Evolutionary conservation across 148 eudicot species (phyloP).

Genomic region (Rhododendron simsii): DNA sequence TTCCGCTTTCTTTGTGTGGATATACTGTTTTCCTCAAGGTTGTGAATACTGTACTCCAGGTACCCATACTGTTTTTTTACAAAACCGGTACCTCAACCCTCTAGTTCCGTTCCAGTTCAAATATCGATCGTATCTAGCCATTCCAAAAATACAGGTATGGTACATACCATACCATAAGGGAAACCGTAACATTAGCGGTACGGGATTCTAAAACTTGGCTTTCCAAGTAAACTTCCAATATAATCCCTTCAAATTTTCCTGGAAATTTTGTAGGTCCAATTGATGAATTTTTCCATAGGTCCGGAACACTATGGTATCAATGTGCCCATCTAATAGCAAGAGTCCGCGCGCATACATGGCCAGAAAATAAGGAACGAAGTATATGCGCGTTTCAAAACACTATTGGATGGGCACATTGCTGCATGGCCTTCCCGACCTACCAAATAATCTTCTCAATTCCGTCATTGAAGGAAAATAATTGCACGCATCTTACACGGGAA

Average conservation of each 20-base stretch:
- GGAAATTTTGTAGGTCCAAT: not conserved
- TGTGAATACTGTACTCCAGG: no score
- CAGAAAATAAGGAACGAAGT: not conserved
- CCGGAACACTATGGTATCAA: not conserved
- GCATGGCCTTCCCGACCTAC: not conserved
- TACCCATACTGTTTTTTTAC: not conserved
- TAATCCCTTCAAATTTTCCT: not conserved
- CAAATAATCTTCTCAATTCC: not conserved
- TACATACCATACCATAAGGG: no score
- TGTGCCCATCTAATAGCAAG: not conserved
- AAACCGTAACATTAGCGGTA: no score
- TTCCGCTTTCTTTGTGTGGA: not conserved
- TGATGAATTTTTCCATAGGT: not conserved
- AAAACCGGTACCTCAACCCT: not conserved
- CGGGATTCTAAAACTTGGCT: not conserved
- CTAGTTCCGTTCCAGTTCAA: not conserved
- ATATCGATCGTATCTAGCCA: not conserved
- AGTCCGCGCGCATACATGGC: not conserved
- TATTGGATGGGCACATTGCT: not conserved
- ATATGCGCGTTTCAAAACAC: not conserved
- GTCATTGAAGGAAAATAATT: not conserved
- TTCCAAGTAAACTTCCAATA: not conserved
- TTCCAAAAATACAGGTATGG: no score
- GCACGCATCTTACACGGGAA: not conserved
- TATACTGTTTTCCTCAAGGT: no score